Base-by-base conservation (phyloP, 176 grass and related monocot species). In the Alloteropsis semialata region DNA sequence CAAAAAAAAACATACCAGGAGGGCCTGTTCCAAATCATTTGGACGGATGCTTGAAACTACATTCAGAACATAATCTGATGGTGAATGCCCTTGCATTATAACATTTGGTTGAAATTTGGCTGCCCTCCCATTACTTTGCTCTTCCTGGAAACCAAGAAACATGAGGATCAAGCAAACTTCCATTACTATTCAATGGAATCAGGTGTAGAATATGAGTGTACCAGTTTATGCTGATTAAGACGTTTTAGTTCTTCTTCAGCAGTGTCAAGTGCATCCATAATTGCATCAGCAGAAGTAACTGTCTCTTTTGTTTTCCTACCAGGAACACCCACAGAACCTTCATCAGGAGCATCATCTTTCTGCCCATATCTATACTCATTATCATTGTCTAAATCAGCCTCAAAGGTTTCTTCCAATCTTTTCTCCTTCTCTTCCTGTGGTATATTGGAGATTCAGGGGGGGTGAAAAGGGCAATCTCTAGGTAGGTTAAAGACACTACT, bases 271-370 rank as follows among this genome's bases (percentile, higher is more conserved):
- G 96, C 96, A 80, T 95, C 96, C 78, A 98, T 93, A 82, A 98
- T 93, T 62, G 87, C 82, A 86, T 98, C 96, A 83, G 92, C 65
- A 56, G 91, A 87, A 82, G 87, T 91, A 67, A 98, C 64, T 67
- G 91, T 92, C 84, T 98, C 92, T 86, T 95, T 89, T 77, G 92
- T 95, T 90, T 95, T 93, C 84, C 87, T 98, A 68, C 96, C 87
- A 45, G 96, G 87, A 71, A 98, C 87, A 68, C 87, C 91, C 24
- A 98, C 92, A 76, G 92, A 91, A 76, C 92, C 96, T 76, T 98
- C 91, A 13, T 95, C 92, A 7, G 91, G 92, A 89, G 90, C 76
- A 63, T 77, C 88, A 85, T 98, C 96, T 92, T 89, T 92, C 33
- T 88, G 89, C 48, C 79, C 92, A 88, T 93, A 88, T 74, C 76